Evolutionary conservation across 352 stramenopile genomes (phyloP).

Genomic region (Globisporangium alternatum): DNA sequence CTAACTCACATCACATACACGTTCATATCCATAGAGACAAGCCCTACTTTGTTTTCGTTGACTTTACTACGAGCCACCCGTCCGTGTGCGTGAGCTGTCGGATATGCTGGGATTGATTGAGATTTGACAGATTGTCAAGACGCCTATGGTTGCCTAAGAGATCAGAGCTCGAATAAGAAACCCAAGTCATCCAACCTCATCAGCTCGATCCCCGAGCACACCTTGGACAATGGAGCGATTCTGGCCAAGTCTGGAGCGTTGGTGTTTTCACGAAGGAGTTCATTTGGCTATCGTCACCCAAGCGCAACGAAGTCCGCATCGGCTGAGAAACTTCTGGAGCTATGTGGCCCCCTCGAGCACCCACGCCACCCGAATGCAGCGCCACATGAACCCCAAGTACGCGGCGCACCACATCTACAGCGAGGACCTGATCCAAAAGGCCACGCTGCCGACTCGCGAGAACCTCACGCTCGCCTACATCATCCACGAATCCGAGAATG

Average conservation of each 20-base stretch:
- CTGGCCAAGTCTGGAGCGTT: not conserved
- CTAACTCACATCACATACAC: not conserved
- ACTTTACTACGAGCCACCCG: not conserved
- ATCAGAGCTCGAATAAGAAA: no score
- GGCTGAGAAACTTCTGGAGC: no score
- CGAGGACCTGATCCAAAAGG: constrained; percentile 10
- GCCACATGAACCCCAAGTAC: constrained; percentile 17
- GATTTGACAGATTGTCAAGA: no score
- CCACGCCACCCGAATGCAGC: constrained; percentile 16
- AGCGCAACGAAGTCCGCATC: no score
- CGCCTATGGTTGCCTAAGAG: no score
- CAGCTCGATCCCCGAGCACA: not conserved
- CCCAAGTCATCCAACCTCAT: not conserved
- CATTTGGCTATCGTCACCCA: not conserved
- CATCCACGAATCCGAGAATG: constrained; percentile 25
- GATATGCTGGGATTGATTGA: no score
- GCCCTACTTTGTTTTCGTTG: not conserved
- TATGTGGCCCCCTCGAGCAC: not conserved
- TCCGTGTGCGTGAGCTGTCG: no score
- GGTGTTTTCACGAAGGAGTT: no score
- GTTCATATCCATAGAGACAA: constrained; percentile 4
- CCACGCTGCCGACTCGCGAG: constrained; percentile 33
- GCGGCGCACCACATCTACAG: not conserved
- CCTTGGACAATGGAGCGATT: not conserved
- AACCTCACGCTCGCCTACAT: constrained; percentile 45